phyloP scores from a whole-genome alignment of 768 basidiomycete genomes.

The Lactarius tabidus region DNA sequence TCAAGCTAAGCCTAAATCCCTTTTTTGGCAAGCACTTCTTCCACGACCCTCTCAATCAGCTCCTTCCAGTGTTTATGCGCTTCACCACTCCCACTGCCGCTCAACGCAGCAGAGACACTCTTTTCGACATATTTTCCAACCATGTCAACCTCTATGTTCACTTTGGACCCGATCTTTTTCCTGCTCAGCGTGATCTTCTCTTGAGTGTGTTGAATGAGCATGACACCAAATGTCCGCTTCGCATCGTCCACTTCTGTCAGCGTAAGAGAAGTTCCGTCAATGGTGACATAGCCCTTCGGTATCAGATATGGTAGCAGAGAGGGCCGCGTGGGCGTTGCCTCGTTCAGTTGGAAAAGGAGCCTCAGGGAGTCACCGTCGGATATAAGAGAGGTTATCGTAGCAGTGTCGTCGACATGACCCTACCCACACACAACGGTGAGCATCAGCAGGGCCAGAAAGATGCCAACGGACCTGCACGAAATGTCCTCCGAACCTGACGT shows the following conservation, averaged over 20 bases:
- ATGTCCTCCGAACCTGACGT: slow-evolving; percentile 92
- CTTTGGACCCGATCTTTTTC: slow-evolving; percentile 73
- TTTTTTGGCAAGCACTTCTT: slow-evolving; percentile 48
- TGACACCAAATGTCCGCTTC: slow-evolving; percentile 69
- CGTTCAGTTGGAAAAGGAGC: slow-evolving; percentile 71
- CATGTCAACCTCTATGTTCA: slow-evolving; percentile 96
- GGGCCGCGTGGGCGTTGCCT: slow-evolving; percentile 51
- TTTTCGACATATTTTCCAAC: slow-evolving; percentile 90
- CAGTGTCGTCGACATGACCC: slow-evolving; percentile 94
- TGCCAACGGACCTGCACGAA: slow-evolving; percentile 77
- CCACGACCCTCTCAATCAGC: slow-evolving; percentile 56
- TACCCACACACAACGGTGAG: slow-evolving; percentile 32
- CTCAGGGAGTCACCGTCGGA: slow-evolving; percentile 88
- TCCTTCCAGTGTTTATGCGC: slow-evolving; percentile 33
- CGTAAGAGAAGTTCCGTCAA: slow-evolving; percentile 94
- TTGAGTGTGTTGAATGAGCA: slow-evolving; percentile 96
- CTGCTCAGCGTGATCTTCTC: slow-evolving; percentile 74
- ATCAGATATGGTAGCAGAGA: slow-evolving; percentile 80
- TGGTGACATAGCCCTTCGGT: slow-evolving; percentile 89
- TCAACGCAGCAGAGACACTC: slow-evolving; percentile 67
- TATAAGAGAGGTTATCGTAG: slow-evolving; percentile 58
- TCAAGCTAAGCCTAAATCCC: slow-evolving; percentile 31
- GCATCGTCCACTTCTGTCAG: slow-evolving; percentile 72
- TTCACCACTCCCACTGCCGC: slow-evolving; percentile 47
- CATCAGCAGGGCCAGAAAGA: background rate